Percentiles rank a stretch among this genome's conserved stretches.
Evolutionary conservation across 163 green algal species (phyloP).

Genomic region (Coccomyxa subellipsoidea): DNA sequence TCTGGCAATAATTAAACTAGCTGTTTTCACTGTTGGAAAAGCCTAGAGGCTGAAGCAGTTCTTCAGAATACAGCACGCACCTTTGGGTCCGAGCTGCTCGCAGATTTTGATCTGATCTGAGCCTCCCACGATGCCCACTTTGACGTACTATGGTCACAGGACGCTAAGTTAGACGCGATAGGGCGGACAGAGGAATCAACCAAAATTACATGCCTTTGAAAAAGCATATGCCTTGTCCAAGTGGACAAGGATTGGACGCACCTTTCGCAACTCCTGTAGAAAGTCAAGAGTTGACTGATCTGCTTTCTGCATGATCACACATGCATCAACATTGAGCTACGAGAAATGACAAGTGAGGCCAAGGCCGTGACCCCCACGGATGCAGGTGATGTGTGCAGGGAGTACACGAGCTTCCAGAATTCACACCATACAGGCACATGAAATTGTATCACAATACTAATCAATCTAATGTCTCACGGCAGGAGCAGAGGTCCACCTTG

Average conservation of each 20-base stretch:
- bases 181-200: background rate
- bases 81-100: constrained; percentile 90
- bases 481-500: constrained; percentile 59
- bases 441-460: too few relatives aligned
- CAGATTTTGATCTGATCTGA: constrained; percentile 95
- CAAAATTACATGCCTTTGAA: background rate
- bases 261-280: constrained; percentile 83
- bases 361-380: background rate
- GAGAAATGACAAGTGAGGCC: background rate
- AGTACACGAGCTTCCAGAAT: too few relatives aligned
- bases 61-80: constrained; percentile 29
- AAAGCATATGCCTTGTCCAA: background rate
- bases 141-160: constrained; percentile 63
- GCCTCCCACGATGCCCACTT: constrained; percentile 95
- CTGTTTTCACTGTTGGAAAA: too few relatives aligned
- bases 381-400: background rate
- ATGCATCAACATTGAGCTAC: background rate
- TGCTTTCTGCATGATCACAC: constrained; percentile 47
- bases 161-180: background rate
- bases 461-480: too few relatives aligned
- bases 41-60: too few relatives aligned
- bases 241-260: constrained; percentile 19
- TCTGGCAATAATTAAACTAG: too few relatives aligned
- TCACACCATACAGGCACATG: too few relatives aligned
- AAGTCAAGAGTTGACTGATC: constrained; percentile 79